phyloP scores from a whole-genome alignment of 1,284 basidiomycete species.

The Fomitopsis palustris region DNA sequence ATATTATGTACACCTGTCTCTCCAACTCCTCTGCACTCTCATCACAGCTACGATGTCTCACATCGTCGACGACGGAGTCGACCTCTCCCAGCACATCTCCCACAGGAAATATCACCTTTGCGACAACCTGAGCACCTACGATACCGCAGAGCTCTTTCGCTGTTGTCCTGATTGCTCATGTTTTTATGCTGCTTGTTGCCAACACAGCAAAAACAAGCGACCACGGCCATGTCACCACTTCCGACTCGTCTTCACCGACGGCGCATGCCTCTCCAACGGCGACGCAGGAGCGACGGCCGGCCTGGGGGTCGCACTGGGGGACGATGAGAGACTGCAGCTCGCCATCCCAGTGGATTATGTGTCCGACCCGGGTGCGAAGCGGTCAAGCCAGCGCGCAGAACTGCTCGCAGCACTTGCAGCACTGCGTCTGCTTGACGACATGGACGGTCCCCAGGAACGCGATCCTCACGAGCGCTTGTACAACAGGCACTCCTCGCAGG shows the following conservation, averaged over 20 bases:
- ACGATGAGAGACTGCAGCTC: neutral
- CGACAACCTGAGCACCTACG: too few relatives aligned
- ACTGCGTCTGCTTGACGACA: neutral
- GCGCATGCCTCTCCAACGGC: conserved; percentile 1
- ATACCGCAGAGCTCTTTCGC: too few relatives aligned
- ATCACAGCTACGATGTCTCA: too few relatives aligned
- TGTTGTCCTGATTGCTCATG: too few relatives aligned
- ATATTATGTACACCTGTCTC: too few relatives aligned
- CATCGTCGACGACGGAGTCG: too few relatives aligned
- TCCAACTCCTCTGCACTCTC: too few relatives aligned
- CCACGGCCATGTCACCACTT: neutral
- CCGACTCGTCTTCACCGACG: conserved; percentile 1
- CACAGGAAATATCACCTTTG: too few relatives aligned
- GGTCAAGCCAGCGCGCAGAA: neutral
- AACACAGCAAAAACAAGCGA: neutral
- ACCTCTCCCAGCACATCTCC: too few relatives aligned
- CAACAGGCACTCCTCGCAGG: neutral
- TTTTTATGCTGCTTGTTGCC: neutral
- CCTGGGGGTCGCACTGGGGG: neutral
- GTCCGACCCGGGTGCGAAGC: neutral
- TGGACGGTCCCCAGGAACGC: neutral
- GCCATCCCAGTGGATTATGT: neutral
- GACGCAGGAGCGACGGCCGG: neutral
- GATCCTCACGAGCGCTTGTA: neutral
- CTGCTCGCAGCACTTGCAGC: neutral